A percentile compares a stretch with the other conserved stretches of the same genome.
phyloP scores from a whole-genome alignment of 2,329 filamentous ascomycete genomes.

The Daldinia eschscholtzii region DNA sequence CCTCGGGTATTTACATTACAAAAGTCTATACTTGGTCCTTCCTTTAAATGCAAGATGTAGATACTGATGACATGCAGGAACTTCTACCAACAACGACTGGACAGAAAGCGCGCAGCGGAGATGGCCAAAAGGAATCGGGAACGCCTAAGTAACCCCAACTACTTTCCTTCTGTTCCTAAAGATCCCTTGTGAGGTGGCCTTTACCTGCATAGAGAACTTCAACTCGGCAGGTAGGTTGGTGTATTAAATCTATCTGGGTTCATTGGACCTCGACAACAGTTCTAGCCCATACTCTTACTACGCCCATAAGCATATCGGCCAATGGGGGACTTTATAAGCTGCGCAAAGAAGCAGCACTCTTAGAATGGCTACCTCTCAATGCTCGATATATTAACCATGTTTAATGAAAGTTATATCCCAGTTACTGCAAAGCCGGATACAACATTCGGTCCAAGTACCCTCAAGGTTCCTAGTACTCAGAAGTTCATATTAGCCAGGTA shows the following conservation, averaged over 20 bases:
- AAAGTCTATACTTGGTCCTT: slow-evolving; percentile 64
- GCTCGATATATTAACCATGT: slow-evolving; percentile 13
- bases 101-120: slow-evolving; percentile 82
- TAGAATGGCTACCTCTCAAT: neutral
- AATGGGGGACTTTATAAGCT: slow-evolving; percentile 15
- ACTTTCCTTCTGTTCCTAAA: slow-evolving; percentile 88
- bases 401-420: slow-evolving; percentile 14
- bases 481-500: slow-evolving; percentile 7
- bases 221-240: slow-evolving; percentile 9
- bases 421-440: slow-evolving; percentile 16
- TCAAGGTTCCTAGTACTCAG: slow-evolving; percentile 17
- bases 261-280: neutral
- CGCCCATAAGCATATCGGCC: slow-evolving; percentile 12
- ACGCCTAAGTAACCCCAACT: slow-evolving; percentile 79
- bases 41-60: neutral
- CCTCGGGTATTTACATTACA: slow-evolving; percentile 87
- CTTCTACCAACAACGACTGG: slow-evolving; percentile 88
- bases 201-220: slow-evolving; percentile 8
- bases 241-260: slow-evolving; percentile 4
- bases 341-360: slow-evolving; percentile 11
- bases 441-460: slow-evolving; percentile 23
- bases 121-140: slow-evolving; percentile 85
- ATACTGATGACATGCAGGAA: slow-evolving; percentile 64
- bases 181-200: slow-evolving; percentile 42
- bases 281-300: slow-evolving; percentile 3